phyloP scores from a whole-genome alignment of 345 rosid genomes.

The Turnera subulata region DNA sequence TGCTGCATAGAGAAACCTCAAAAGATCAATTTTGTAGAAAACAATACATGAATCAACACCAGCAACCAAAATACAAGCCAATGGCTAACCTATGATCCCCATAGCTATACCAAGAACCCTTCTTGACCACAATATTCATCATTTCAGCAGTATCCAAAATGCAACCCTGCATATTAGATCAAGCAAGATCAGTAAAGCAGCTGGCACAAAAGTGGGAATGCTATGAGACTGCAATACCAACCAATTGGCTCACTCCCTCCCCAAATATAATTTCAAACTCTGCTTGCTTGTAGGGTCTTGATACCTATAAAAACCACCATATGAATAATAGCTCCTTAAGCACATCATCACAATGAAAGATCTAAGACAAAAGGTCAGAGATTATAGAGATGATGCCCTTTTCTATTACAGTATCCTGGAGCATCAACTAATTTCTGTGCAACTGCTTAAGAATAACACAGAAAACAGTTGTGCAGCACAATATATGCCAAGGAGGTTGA shows the following conservation, averaged over 20 bases:
- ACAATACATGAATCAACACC: neutral
- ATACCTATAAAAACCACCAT: constrained; percentile 50
- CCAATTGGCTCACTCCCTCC: constrained; percentile 95
- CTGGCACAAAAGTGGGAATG: constrained; percentile 7
- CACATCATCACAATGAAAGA: no score
- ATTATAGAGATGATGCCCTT: no score
- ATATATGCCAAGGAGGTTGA: no score
- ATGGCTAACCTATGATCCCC: constrained; percentile 70
- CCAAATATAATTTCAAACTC: constrained; percentile 95
- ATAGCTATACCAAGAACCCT: constrained; percentile 96
- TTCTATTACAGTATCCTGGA: no score
- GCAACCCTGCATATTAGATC: constrained; percentile 60
- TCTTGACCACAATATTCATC: constrained; percentile 76
- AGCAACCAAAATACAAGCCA: neutral
- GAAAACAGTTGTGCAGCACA: no score
- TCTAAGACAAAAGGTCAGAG: neutral
- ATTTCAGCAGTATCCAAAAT: constrained; percentile 83
- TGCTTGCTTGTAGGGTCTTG: constrained; percentile 94
- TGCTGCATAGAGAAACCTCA: neutral
- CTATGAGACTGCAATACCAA: constrained; percentile 26
- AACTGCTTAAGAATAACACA: no score
- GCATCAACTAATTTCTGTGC: no score
- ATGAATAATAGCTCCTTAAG: neutral
- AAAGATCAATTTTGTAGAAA: neutral
- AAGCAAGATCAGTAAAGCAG: constrained; percentile 9